Percentiles rank a stretch among this genome's conserved stretches.
Evolutionary conservation across 2,329 filamentous ascomycete species (phyloP).

Genomic region (Colletotrichum aenigma): DNA sequence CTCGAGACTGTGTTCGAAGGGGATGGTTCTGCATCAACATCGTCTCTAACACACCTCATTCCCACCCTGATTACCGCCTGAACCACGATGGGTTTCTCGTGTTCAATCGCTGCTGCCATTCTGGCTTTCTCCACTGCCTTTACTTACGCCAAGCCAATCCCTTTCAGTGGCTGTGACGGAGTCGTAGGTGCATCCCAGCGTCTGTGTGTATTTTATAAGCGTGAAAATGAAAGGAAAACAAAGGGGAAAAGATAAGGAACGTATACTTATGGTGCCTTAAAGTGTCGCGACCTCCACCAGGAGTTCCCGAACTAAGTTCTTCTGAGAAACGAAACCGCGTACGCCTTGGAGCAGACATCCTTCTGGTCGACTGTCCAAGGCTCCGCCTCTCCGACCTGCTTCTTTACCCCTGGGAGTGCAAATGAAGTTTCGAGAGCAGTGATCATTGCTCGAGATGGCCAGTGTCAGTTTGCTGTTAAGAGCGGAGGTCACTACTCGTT

Average conservation of each 20-base stretch:
- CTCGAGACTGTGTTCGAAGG: not conserved
- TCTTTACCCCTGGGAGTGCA: not conserved
- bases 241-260: fast-evolving
- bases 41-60: not conserved
- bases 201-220: not conserved
- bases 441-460: not conserved
- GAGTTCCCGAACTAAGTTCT: not conserved
- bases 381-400: not conserved
- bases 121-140: not conserved
- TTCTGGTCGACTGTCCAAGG: not conserved
- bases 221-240: not conserved
- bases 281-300: not conserved
- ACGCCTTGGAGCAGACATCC: not conserved
- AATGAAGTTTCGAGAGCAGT: constrained; percentile 23
- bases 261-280: not conserved
- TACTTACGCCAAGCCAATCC: fast-evolving
- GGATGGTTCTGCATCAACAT: not conserved
- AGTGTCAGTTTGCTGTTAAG: constrained; percentile 40
- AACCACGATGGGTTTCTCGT: not conserved
- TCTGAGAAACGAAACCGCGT: not conserved
- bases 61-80: fast-evolving
- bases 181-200: not conserved
- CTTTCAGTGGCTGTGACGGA: not conserved
- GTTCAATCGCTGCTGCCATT: not conserved
- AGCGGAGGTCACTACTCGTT: constrained; percentile 51